A percentile compares a stretch with the other conserved stretches of the same genome.
phyloP scores from a whole-genome alignment of 495 filamentous ascomycete species.

The Talaromyces thailandensis region DNA sequence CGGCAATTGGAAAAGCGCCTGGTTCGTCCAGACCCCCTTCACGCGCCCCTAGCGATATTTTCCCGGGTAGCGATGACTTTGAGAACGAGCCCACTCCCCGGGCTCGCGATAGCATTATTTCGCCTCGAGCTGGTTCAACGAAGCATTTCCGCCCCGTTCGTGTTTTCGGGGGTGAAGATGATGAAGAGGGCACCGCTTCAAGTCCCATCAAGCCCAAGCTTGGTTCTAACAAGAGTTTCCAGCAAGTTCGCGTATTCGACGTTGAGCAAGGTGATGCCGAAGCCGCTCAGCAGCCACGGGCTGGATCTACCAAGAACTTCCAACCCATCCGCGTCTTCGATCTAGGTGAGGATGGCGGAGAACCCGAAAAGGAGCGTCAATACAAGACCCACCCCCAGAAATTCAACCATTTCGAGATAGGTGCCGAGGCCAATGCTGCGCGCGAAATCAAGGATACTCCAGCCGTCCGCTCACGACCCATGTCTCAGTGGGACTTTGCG shows the following conservation, averaged over 20 bases:
- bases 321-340: conserved; percentile 63
- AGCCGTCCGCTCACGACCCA: conserved; percentile 49
- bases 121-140: conserved; percentile 55
- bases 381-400: conserved; percentile 62
- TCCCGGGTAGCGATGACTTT: conserved; percentile 41
- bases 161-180: conserved; percentile 52
- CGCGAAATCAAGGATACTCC: conserved; percentile 28
- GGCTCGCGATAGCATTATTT: conserved; percentile 38
- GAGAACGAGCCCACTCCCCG: conserved; percentile 28
- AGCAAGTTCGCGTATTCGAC: conserved; percentile 57
- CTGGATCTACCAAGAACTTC: conserved; percentile 62
- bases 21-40: conserved; percentile 51
- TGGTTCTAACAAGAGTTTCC: conserved; percentile 57
- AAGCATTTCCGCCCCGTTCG: conserved; percentile 64
- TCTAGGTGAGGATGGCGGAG: conserved; percentile 25
- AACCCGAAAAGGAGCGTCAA: conserved; percentile 27
- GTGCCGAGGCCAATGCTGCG: conserved; percentile 42
- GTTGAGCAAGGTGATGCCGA: conserved; percentile 34
- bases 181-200: conserved; percentile 15
- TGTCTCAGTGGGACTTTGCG: conserved; percentile 72
- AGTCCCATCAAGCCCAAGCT: conserved; percentile 35
- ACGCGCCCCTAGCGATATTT: conserved; percentile 56
- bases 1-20: conserved; percentile 24
- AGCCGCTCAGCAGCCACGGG: conserved; percentile 38
- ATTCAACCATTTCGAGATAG: conserved; percentile 83